Base-by-base conservation (phyloP, 352 stramenopile genomes). In the Saprolegnia parasitica region DNA sequence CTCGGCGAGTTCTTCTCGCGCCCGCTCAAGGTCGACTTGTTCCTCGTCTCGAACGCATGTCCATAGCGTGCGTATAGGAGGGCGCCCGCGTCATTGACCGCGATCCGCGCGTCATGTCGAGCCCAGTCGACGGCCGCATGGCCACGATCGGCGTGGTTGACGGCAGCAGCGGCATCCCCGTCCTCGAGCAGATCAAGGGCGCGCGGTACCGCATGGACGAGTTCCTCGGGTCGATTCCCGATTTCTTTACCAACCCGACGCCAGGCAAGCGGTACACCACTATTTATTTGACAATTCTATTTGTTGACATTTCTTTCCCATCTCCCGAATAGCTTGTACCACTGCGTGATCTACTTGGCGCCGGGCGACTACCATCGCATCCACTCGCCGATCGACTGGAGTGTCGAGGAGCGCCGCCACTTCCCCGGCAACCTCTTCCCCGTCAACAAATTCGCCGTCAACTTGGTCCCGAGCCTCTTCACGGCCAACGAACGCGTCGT, bases 301-400 rank as follows among this genome's bases (percentile, higher is more conserved):
- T n/a, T n/a, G n/a, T n/a, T n/a, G n/a, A n/a, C n/a, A n/a, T n/a
- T n/a, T n/a, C n/a, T n/a, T n/a, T n/a, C n/a, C n/a, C n/a, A n/a
- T n/a, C n/a, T n/a, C n/a, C n/a, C n/a, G n/a, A n/a, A n/a, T 70
- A 89, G 88, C 56, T 65, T 93, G 57, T 93, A 77, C 61, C 81
- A 93, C 67, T 90, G 82, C 26, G 87, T 95, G 20, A 67, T 95
- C 57, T 95, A 95, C 68, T 78, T 95, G 13, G 86, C 86, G 21
- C 87, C 87, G 4, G 87, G 87, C 40, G 87, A 95, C 67, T 95
- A 95, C 77, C 87, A 95, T 66, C 87, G 86, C 73, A 92, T 95
- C 70, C 87, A 95, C 67, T 86, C 84, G 21, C 85, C 87, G 1
- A 80, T 87, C 42, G 78, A 93, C 73, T 95, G 86, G 86, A 72